Conservation (phyloP, 768 basidiomycete species). For the Russula earlei region DNA sequence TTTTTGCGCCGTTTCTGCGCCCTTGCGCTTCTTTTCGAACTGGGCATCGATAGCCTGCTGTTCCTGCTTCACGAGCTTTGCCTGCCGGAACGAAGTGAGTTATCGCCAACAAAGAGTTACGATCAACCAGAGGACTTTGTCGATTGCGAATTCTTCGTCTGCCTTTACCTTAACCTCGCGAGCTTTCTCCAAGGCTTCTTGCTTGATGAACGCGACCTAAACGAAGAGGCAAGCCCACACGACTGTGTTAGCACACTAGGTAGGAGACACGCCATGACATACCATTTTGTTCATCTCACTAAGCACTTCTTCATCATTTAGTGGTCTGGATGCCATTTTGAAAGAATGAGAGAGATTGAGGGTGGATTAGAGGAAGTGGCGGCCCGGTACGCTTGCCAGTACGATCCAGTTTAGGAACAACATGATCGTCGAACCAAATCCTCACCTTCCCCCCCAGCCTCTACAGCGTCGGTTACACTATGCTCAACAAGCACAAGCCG, state of each 20-base stretch:
- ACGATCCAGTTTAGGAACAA: no score
- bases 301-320: constrained; percentile 93
- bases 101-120: neutral
- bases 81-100: constrained; percentile 38
- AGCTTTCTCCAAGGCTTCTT: constrained; percentile 96
- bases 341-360: neutral
- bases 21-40: constrained; percentile 94
- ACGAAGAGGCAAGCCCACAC: neutral
- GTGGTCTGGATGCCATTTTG: constrained; percentile 61
- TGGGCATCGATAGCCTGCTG: constrained; percentile 88
- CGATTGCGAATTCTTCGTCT: constrained; percentile 97
- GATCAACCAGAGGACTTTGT: constrained; percentile 53
- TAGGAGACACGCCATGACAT: constrained; percentile 18
- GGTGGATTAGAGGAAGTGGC: neutral
- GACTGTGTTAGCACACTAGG: constrained; percentile 1
- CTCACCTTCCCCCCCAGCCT: no score
- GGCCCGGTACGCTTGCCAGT: no score
- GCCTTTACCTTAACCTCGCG: constrained; percentile 96
- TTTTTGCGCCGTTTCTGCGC: constrained; percentile 88
- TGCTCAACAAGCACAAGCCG: no score
- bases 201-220: constrained; percentile 93
- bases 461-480: no score
- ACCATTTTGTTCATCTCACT: constrained; percentile 99
- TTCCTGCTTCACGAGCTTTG: constrained; percentile 95
- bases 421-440: no score